Base-by-base conservation (phyloP, 1,284 basidiomycete genomes). In the Farysia itapuensis region DNA sequence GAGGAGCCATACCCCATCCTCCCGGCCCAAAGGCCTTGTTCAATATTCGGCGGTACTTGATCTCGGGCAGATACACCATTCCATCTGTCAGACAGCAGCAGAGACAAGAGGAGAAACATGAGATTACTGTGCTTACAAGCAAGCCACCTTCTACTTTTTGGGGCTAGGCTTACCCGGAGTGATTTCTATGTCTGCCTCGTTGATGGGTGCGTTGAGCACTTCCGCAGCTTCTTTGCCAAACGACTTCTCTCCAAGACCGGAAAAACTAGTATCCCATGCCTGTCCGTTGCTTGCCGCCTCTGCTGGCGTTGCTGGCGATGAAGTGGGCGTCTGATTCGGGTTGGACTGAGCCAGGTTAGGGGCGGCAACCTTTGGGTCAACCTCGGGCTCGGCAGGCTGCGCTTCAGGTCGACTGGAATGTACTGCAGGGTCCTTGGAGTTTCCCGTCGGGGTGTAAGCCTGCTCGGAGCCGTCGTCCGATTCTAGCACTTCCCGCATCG, bases 21-120 rank as follows among this genome's bases (percentile, higher is more conserved):
- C 94, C 94, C 5, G 94, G 94, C 8, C 94, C 94, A 70, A 98
- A 97, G 0, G 94, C 91, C 58, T 82, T 85, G 81, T 97, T 97
- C 34, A 97, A 79, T 28, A 92, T 87, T 13, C 94, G 84, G n/a
- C 94, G 84, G 75, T 97, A 98, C 78, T 97, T 95, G 77, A 97
- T 98, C 77, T 97, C 94, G 19, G 94, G 94, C 9, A 98, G 84
- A 79, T 96, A 98, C 22, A 97, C 80, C 24, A 98, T 81, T 3
- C 94, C 94, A 67, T 97, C 94, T 91, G 67, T 16, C 6, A 19
- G 31, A n/a, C n/a, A 33, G 31, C 31, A 33, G 26, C 9, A 28
- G 11, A 28, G n/a, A n/a, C 26, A 28, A 28, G 26, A n/a, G n/a
- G n/a, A n/a, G n/a, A n/a, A n/a, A n/a, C n/a, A n/a, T n/a, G n/a